Evolutionary conservation across 257 asterid species (phyloP), one percentile per base, ranked within the genome.

Genomic region (Echites panduratus): DNA sequence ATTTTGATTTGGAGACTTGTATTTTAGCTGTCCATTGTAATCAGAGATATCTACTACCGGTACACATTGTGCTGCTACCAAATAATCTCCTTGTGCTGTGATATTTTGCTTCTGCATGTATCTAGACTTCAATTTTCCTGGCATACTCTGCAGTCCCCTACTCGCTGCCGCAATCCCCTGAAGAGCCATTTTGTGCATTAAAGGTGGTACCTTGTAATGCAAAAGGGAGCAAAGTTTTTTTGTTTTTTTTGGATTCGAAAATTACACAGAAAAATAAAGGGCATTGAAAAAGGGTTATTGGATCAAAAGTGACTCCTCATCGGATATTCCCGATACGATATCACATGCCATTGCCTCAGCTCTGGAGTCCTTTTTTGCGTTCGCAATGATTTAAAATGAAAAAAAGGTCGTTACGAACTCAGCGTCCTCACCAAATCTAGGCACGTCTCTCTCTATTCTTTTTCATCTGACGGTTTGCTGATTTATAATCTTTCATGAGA

Each of bases 291-390:
- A 32, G 3, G 38, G 38, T 32, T 32, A 32, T 32, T 32, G 38
- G 38, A 32, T 32, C 38, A 32, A 11, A 47, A 20, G 71, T 20
- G 76, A 73, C 71, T n/a, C 6, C 11, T 24, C 76, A n/a, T 48
- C 26, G 70, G 76, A 73, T 73, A 22, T 73, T 29, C 64, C 38
- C 38, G 38, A 32, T 32, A 32, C 7, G 44, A 35, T 13, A 8
- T 73, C 77, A 63, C 77, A 14, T 35, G 53, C 70, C n/a, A 8
- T 29, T 61, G 76, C 32, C 20, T 61, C 61, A 17, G 58, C 58
- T 71, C 32, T 56, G 41, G 16, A 22, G 66, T 50, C 44, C 45
- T 52, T 56, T 38, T n/a, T 13, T 26, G 26, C 19, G 20, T 58
- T 58, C 20, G 4, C 40, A 26, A 24, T 24, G 65, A 58, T 58